Evolutionary conservation across 1,139 yeast species (phyloP), one percentile per base, ranked within the genome.

Genomic region (Blastobotrys proliferans): DNA sequence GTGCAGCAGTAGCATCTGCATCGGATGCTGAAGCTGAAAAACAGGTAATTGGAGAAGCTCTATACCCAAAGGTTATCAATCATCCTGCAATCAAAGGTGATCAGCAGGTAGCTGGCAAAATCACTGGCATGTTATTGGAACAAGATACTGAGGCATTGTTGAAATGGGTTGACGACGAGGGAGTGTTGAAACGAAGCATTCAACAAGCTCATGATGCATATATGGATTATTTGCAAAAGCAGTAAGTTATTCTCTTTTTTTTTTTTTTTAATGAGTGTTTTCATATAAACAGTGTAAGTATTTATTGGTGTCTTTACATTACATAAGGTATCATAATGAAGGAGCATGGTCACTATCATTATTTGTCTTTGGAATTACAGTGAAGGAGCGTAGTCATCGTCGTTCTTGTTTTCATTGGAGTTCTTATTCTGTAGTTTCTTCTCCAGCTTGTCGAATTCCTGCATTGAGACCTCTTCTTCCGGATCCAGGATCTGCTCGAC

Each of bases 121-220:
- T 88, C 61, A 88, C 97, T 53, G 96, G 96, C 71, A 86, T 88
- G 94, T 80, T 88, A 77, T 77, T 88, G 66, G 94, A 86, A 64
- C 81, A 87, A 72, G 90, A 87, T 60, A 83, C 82, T 66, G 80
- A 79, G 61, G 94, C 86, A 69, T 83, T 88, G 59, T 73, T 86
- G 64, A 81, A 83, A 51, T 79, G 90, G 73, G 77, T 87, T 64
- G 92, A 83, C 63, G 88, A 86, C 64, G 64, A 61, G 21, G 87
- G 80, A 51, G 74, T 83, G 59, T 82, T 88, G 72, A 81, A 79
- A 69, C 77, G 79, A 66, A 92, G 86, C 66, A 84, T 88, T 64
- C 85, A 82, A 62, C 95, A 87, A 67, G 97, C 96, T 55, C 77
- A 80, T 61, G 81, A 86, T 66, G 96, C 95, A 59, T 88, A 84